phyloP scores from a whole-genome alignment of 2,329 filamentous ascomycete species.

The Cryphonectria nitschkei region DNA sequence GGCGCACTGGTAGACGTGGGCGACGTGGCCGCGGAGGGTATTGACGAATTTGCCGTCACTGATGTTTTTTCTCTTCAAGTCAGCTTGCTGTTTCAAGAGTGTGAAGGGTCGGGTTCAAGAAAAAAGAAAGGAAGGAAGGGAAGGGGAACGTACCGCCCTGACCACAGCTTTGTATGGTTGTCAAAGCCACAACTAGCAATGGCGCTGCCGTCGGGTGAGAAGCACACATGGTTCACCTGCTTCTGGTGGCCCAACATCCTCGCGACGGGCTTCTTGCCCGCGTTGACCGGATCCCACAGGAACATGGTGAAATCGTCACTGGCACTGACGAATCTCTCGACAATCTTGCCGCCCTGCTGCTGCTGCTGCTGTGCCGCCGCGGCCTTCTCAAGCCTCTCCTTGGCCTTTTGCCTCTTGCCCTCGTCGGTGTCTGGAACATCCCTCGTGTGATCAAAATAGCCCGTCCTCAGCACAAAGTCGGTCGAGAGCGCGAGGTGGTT shows the following conservation, averaged over 20 bases:
- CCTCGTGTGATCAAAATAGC: slow-evolving; percentile 82
- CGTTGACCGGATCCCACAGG: slow-evolving; percentile 80
- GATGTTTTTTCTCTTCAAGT: not conserved
- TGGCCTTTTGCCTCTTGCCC: slow-evolving; percentile 74
- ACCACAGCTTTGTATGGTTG: slow-evolving; percentile 94
- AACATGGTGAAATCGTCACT: slow-evolving; percentile 97
- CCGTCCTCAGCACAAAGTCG: slow-evolving; percentile 85
- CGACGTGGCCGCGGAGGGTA: slow-evolving; percentile 85
- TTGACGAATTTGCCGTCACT: slow-evolving; percentile 78
- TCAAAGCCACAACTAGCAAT: slow-evolving; percentile 92
- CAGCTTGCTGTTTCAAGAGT: not conserved
- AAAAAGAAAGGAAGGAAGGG: slow-evolving; percentile 11
- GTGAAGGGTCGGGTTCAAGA: not conserved
- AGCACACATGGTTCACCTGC: slow-evolving; percentile 93
- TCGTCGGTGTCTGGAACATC: slow-evolving; percentile 68
- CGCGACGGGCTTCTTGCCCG: slow-evolving; percentile 81
- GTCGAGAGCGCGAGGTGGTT: slow-evolving; percentile 94
- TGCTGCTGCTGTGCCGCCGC: slow-evolving; percentile 71
- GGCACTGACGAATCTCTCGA: slow-evolving; percentile 85
- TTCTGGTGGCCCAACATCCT: slow-evolving; percentile 93
- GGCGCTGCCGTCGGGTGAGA: slow-evolving; percentile 85
- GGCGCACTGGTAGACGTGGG: slow-evolving; percentile 87
- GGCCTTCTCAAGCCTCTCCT: slow-evolving; percentile 82
- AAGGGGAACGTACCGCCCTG: slow-evolving; percentile 58
- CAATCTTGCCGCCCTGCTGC: slow-evolving; percentile 70